Base-by-base conservation (phyloP, 306 rosid species). In the Bauhinia variegata region DNA sequence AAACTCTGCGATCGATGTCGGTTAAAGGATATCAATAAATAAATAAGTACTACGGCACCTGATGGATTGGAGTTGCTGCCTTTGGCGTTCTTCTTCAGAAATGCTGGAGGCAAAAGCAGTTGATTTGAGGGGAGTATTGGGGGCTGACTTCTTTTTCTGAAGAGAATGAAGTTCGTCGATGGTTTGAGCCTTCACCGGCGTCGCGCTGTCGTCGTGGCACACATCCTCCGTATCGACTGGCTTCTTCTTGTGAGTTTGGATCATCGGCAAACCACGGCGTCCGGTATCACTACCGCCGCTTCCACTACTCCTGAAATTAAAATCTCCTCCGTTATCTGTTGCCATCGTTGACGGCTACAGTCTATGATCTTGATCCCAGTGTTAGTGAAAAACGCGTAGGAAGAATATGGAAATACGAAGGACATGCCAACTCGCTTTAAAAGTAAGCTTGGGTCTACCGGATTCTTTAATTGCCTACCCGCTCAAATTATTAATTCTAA, bases 21-120 rank as follows among this genome's bases (percentile, higher is more conserved):
- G 1, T 23, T 23, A 2, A 23, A 23, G 28, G 28, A 23, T 23
- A 23, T n/a, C n/a, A 23, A 23, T 23, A 23, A 23, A 23, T 23
- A 23, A 23, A 23, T 23, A 2, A 23, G 28, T 23, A 23, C 2
- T 23, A 23, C 28, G 28, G 28, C 14, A 85, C 92, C 96, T 89
- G 71, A 89, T 89, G 67, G 96, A 89, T 60, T 89, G 89, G n/a
- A 89, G 93, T 60, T 89, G 88, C 69, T 64, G 88, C 47, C 43
- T 65, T 31, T 83, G 92, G 23, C 81, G 80, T 4, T 82, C 83
- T 41, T 83, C 84, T 52, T 89, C 91, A 2, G 87, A 67, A 6
- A 80, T 8, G 44, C 5, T 51, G 6, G 72, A 0, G 33, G 79
- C 55, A 48, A 89, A 84, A 39, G 79, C 54, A 6, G 71, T 7